A percentile compares a stretch with the other conserved stretches of the same genome.
These are phyloP conservation scores for Rhizopus delemar DNA, from an alignment of 371 early-diverging fungal genomes.

Conservation along the genomic window DNA sequence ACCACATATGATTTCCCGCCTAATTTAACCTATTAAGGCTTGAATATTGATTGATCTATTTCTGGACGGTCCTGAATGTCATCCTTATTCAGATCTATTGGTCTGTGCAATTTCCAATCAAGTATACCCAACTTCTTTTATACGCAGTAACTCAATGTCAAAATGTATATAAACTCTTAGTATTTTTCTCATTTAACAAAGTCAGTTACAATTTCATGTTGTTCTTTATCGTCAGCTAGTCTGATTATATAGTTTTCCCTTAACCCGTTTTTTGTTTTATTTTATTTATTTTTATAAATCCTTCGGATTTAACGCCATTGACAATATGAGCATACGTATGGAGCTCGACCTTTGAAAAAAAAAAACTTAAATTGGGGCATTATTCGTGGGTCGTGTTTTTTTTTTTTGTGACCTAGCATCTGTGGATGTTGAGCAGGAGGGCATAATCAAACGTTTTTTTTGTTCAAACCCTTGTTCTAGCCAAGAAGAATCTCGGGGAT, in stretches of 20 bases:
- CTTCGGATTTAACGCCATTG: conserved; percentile 1
- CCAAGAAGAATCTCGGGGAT: not conserved
- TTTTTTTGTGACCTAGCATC: not conserved
- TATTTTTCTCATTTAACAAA: too few species aligned
- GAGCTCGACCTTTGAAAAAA: too few species aligned
- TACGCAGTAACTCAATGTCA: conserved; percentile 2
- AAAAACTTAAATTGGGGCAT: not conserved
- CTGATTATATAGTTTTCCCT: not conserved
- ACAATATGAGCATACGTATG: too few species aligned
- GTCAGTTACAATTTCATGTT: conserved; percentile 2
- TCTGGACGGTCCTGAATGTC: conserved; percentile 2
- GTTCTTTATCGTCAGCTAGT: conserved; percentile 3
- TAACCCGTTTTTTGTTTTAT: conserved; percentile 4
- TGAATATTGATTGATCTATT: conserved; percentile 1
- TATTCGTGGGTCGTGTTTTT: not conserved
- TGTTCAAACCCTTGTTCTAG: not conserved
- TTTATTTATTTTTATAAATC: conserved; percentile 3
- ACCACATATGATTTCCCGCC: conserved; percentile 1
- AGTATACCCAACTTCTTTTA: not conserved
- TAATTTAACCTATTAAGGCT: conserved; percentile 2
- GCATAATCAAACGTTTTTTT: not conserved
- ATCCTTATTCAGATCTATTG: conserved; percentile 3
- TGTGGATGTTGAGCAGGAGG: not conserved
- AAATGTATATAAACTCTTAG: not conserved
- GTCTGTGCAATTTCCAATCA: too few species aligned